phyloP scores from a whole-genome alignment of 2,329 filamentous ascomycete species.

The Pseudogymnoascus sp. region DNA sequence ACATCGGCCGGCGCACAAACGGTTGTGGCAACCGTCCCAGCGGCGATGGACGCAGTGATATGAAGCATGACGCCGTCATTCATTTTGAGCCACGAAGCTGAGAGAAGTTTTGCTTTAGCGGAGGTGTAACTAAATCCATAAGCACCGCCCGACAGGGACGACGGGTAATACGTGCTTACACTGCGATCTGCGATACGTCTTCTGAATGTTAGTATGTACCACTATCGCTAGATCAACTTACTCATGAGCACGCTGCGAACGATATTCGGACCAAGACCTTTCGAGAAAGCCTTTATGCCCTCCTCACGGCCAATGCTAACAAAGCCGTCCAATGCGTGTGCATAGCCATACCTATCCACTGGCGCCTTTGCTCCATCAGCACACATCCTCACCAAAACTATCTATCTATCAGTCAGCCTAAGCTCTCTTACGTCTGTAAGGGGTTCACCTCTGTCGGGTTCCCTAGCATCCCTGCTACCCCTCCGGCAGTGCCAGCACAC shows the following conservation, averaged over 20 bases:
- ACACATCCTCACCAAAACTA: slow-evolving; percentile 39
- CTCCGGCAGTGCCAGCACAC: slow-evolving; percentile 34
- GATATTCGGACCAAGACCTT: slow-evolving; percentile 34
- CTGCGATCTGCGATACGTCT: slow-evolving; percentile 39
- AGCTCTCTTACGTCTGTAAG: background rate
- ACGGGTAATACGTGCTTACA: slow-evolving; percentile 23
- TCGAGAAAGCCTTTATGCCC: slow-evolving; percentile 32
- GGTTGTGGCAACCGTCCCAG: slow-evolving; percentile 39
- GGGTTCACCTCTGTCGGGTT: slow-evolving; percentile 35
- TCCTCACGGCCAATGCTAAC: slow-evolving; percentile 32
- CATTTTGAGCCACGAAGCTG: slow-evolving; percentile 17
- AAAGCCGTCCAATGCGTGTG: slow-evolving; percentile 32
- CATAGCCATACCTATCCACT: slow-evolving; percentile 32
- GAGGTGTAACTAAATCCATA: background rate
- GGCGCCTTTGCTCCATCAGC: slow-evolving; percentile 35
- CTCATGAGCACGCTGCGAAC: slow-evolving; percentile 38
- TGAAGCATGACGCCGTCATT: slow-evolving; percentile 36
- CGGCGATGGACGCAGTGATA: slow-evolving; percentile 32
- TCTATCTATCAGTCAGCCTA: slow-evolving; percentile 17
- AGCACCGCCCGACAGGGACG: background rate
- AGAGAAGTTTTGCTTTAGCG: slow-evolving; percentile 11
- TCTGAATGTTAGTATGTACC: slow-evolving; percentile 10
- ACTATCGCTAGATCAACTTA: slow-evolving; percentile 21
- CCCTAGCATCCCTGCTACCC: slow-evolving; percentile 37
- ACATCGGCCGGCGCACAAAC: slow-evolving; percentile 39